Percentiles rank a stretch among this genome's conserved stretches.
Evolutionary conservation across 2,329 filamentous ascomycete genomes (phyloP).

Genomic region (Epichloe glyceriae): DNA sequence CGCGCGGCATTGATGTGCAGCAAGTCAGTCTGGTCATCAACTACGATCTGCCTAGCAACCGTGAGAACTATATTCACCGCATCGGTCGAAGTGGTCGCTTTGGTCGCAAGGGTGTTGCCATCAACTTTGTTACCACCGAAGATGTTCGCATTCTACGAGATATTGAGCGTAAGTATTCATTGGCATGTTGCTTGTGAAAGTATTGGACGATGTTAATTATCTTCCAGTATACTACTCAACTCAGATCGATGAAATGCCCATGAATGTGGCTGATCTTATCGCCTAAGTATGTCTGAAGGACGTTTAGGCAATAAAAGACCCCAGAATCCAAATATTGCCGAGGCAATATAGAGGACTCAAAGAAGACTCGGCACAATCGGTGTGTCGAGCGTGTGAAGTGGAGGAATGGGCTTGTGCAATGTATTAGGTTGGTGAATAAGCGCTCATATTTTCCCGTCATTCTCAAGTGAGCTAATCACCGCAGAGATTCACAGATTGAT

Average conservation of each 20-base stretch:
- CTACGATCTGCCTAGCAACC: conserved; percentile 94
- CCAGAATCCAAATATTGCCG: not conserved
- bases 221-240: conserved; percentile 77
- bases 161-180: conserved; percentile 64
- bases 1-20: conserved; percentile 95
- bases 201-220: conserved; percentile 20
- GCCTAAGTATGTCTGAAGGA: conserved; percentile 24
- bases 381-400: conserved; percentile 2
- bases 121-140: conserved; percentile 98
- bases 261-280: conserved; percentile 67
- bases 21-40: conserved; percentile 98
- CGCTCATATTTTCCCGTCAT: not conserved
- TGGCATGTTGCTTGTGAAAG: not conserved
- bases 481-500: conserved; percentile 2
- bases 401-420: conserved; percentile 9
- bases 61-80: conserved; percentile 99
- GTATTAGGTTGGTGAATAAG: conserved; percentile 7
- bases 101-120: conserved; percentile 94
- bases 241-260: conserved; percentile 97
- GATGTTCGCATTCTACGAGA: conserved; percentile 95
- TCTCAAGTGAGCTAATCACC: not conserved
- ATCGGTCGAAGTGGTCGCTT: conserved; percentile 94
- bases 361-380: not conserved
- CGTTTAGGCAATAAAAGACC: not conserved
- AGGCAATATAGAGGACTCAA: not conserved